Evolutionary conservation across 2,329 filamentous ascomycete genomes (phyloP).

Genomic region (Madurella mycetomatis): DNA sequence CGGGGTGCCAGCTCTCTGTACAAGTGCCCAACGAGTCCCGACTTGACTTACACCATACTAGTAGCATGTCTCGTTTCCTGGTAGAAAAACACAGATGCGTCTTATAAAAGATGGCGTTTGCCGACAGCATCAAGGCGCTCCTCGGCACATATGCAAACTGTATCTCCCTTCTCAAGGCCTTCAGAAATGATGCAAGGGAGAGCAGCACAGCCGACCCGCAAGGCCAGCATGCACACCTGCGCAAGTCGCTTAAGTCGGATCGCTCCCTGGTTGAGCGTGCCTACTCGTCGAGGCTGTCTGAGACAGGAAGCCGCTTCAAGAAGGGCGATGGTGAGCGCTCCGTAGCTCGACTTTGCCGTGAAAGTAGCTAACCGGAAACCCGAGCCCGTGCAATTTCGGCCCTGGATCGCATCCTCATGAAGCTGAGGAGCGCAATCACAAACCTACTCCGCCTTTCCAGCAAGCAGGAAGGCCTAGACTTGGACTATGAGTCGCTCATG

Average conservation of each 20-base stretch:
- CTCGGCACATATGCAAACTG: slow-evolving; percentile 46
- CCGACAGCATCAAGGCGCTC: slow-evolving; percentile 40
- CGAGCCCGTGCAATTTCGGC: slow-evolving; percentile 38
- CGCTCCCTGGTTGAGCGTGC: slow-evolving; percentile 39
- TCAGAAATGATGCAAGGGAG: slow-evolving; percentile 24
- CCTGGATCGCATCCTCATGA: slow-evolving; percentile 39
- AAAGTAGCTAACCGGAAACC: slow-evolving; percentile 8
- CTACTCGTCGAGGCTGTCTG: slow-evolving; percentile 40
- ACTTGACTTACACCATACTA: neutral
- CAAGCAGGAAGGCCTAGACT: slow-evolving; percentile 29
- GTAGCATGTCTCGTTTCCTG: too few species aligned
- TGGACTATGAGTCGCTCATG: slow-evolving; percentile 45
- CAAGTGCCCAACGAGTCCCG: neutral
- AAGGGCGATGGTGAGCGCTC: slow-evolving; percentile 44
- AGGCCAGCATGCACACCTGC: slow-evolving; percentile 30
- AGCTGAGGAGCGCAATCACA: slow-evolving; percentile 40
- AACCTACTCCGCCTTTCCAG: slow-evolving; percentile 36
- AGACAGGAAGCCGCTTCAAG: slow-evolving; percentile 39
- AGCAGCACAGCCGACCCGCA: slow-evolving; percentile 18
- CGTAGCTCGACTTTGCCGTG: neutral
- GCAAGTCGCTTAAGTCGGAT: slow-evolving; percentile 37
- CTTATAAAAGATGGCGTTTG: slow-evolving; percentile 36
- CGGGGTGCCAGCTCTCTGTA: neutral
- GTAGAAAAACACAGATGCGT: too few species aligned
- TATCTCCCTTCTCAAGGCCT: slow-evolving; percentile 38